phyloP scores from a whole-genome alignment of 495 filamentous ascomycete species.

The Articulospora tetracladia region DNA sequence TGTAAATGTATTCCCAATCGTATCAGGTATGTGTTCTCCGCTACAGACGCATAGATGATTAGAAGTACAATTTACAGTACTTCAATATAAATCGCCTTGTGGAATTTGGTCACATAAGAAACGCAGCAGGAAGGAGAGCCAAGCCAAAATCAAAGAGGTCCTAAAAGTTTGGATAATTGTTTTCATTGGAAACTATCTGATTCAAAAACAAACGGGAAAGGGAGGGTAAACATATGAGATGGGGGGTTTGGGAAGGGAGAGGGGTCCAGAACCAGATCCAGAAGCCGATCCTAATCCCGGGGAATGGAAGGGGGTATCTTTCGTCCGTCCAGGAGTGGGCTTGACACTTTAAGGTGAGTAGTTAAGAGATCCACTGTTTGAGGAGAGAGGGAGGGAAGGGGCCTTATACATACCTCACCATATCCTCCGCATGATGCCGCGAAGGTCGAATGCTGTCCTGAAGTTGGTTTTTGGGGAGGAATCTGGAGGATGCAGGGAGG shows the following conservation, averaged over 20 bases:
- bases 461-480: background rate
- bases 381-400: background rate
- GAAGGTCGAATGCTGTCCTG: background rate
- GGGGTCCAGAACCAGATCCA: conserved; percentile 7
- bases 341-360: conserved; percentile 20
- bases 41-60: no score
- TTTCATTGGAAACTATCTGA: conserved; percentile 5
- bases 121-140: no score
- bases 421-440: background rate
- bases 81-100: no score
- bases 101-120: no score
- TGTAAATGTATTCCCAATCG: no score
- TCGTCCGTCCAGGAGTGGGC: background rate
- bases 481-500: background rate
- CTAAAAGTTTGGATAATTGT: no score
- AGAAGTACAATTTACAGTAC: no score
- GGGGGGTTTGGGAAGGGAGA: background rate
- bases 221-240: background rate
- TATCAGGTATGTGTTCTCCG: no score
- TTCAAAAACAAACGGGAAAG: background rate
- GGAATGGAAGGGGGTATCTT: background rate
- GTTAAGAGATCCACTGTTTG: conserved; percentile 1
- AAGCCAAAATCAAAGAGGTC: no score
- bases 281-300: conserved; percentile 1
- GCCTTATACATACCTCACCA: conserved; percentile 1